phyloP scores from a whole-genome alignment of 192 early-diverging fungal species.

The Coemansia sp. region DNA sequence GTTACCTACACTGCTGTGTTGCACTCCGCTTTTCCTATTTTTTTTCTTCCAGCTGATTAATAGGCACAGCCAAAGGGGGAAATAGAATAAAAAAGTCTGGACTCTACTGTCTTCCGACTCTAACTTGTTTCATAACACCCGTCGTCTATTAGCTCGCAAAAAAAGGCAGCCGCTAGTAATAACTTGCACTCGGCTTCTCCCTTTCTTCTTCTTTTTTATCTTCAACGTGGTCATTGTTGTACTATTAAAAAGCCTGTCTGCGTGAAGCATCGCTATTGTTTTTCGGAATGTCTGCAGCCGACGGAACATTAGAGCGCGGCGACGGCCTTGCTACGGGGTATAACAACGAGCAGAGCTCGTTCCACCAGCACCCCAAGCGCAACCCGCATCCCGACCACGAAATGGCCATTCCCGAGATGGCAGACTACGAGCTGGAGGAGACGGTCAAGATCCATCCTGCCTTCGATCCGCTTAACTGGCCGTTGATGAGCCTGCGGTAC shows the following conservation, averaged over 20 bases:
- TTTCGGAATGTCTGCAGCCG: neutral
- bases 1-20: too few relatives aligned
- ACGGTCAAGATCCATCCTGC: slow-evolving; percentile 29
- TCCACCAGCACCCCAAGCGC: slow-evolving; percentile 44
- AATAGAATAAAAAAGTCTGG: neutral
- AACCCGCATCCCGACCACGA: slow-evolving; percentile 39
- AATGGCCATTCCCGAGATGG: slow-evolving; percentile 35
- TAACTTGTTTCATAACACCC: neutral
- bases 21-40: too few relatives aligned
- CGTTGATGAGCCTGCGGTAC: slow-evolving; percentile 32
- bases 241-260: neutral
- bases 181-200: too few relatives aligned
- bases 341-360: neutral
- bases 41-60: too few relatives aligned
- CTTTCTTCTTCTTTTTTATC: neutral
- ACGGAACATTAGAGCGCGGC: slow-evolving; percentile 2
- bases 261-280: neutral
- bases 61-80: too few relatives aligned
- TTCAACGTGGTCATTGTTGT: neutral
- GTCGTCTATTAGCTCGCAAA: too few relatives aligned
- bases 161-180: too few relatives aligned
- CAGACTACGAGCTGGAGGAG: slow-evolving; percentile 46
- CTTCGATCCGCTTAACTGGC: slow-evolving; percentile 54
- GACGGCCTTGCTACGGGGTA: neutral
- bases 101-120: neutral